phyloP scores from a whole-genome alignment of 352 stramenopile genomes.

The Phytopythium chamaehyphon region DNA sequence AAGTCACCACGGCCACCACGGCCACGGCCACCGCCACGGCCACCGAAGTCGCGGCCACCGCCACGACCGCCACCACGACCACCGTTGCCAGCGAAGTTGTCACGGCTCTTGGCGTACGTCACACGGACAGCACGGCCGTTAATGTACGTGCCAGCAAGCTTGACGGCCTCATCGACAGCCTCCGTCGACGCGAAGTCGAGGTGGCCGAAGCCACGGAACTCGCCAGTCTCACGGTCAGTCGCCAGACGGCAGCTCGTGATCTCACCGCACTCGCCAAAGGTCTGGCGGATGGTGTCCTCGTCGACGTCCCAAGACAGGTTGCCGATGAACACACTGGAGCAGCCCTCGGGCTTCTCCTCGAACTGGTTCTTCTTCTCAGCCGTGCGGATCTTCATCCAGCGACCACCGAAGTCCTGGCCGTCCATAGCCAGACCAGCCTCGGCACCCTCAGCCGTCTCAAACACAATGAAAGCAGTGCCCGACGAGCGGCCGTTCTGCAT shows the following conservation, averaged over 20 bases:
- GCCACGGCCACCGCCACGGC: slow-evolving; percentile 48
- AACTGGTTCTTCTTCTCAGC: slow-evolving; percentile 82
- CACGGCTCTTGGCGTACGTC: slow-evolving; percentile 91
- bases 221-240: slow-evolving; percentile 95
- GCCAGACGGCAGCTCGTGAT: slow-evolving; percentile 94
- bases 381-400: slow-evolving; percentile 96
- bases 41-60: slow-evolving; percentile 38
- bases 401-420: slow-evolving; percentile 90
- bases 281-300: slow-evolving; percentile 90
- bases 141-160: slow-evolving; percentile 91
- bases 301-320: slow-evolving; percentile 97
- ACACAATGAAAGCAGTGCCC: slow-evolving; percentile 96
- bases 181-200: slow-evolving; percentile 96
- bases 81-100: slow-evolving; percentile 24
- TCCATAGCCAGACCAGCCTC: slow-evolving; percentile 90
- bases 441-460: slow-evolving; percentile 64
- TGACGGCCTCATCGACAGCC: slow-evolving; percentile 88
- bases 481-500: slow-evolving; percentile 87
- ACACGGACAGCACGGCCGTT: slow-evolving; percentile 92
- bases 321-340: slow-evolving; percentile 96
- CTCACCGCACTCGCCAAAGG: slow-evolving; percentile 95
- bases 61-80: slow-evolving; percentile 21
- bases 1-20: slow-evolving; percentile 32
- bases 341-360: slow-evolving; percentile 93
- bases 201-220: slow-evolving; percentile 98